Evolutionary conservation across 2,329 filamentous ascomycete genomes (phyloP).

Genomic region (Ceratocystis huliohia): DNA sequence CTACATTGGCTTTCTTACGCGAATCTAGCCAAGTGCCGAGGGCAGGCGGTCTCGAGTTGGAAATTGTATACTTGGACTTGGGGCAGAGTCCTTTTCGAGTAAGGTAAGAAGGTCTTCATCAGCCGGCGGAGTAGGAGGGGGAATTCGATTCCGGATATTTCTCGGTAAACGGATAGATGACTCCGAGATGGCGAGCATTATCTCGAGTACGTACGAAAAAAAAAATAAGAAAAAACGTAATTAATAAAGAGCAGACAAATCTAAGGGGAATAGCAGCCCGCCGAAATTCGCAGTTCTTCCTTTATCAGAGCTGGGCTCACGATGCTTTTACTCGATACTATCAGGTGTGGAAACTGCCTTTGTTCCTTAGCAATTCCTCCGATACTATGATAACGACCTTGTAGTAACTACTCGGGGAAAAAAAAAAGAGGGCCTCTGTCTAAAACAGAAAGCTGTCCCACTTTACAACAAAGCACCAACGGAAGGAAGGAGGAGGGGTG

Average conservation of each 20-base stretch:
- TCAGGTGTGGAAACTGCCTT: constrained; percentile 13
- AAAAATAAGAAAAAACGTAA: not conserved
- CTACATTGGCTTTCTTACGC: not conserved
- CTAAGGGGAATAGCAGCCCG: not conserved
- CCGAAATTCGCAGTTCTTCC: not conserved
- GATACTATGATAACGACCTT: not conserved
- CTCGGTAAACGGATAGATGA: constrained; percentile 5
- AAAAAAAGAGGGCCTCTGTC: not conserved
- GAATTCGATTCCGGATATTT: not conserved
- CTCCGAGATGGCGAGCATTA: not conserved
- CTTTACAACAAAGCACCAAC: constrained; percentile 6
- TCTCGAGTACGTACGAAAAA: not conserved
- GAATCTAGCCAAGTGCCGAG: not conserved
- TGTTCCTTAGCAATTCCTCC: not conserved
- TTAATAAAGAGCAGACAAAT: not conserved
- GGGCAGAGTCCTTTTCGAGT: not conserved
- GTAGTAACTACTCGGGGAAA: not conserved
- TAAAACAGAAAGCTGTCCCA: not conserved
- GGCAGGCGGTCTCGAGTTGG: not conserved
- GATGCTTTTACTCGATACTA: constrained; percentile 13
- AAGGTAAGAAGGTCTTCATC: not conserved
- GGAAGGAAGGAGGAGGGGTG: not conserved
- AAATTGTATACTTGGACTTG: not conserved
- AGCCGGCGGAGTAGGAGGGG: not conserved
- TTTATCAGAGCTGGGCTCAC: not conserved